These are phyloP conservation scores for Chaetomidium leptoderma DNA, from an alignment of 495 filamentous ascomycete species.

Conservation along the genomic window DNA sequence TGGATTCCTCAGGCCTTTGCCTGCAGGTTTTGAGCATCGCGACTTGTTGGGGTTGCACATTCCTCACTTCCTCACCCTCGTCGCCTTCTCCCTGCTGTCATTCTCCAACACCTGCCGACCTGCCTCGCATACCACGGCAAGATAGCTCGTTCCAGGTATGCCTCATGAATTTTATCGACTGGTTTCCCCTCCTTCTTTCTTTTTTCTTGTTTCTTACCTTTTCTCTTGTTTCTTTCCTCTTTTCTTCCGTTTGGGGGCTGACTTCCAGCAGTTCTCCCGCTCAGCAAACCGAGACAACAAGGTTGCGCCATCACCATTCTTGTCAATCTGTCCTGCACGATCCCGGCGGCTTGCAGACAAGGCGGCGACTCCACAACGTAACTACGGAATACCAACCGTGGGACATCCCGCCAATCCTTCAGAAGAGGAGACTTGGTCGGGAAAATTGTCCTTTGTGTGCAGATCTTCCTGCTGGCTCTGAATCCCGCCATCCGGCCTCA, in stretches of 20 bases:
- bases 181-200: neutral
- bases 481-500: slow-evolving; percentile 4
- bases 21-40: neutral
- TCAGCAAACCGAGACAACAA: neutral
- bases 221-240: neutral
- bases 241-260: too few relatives aligned
- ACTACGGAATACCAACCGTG: neutral
- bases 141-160: too few relatives aligned
- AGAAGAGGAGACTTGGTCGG: neutral
- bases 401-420: neutral
- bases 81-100: slow-evolving; percentile 2
- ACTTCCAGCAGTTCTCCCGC: too few relatives aligned
- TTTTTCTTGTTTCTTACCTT: neutral
- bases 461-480: slow-evolving; percentile 9
- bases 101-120: too few relatives aligned
- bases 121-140: too few relatives aligned
- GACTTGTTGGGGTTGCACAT: slow-evolving; percentile 3
- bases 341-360: neutral
- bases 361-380: neutral
- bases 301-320: slow-evolving; percentile 3
- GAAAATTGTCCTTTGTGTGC: slow-evolving; percentile 7
- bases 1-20: neutral
- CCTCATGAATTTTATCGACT: neutral
- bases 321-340: neutral
- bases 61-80: neutral